These are phyloP conservation scores for Leccinellum albellum DNA, from an alignment of 768 basidiomycete genomes.

Conservation along the genomic window DNA sequence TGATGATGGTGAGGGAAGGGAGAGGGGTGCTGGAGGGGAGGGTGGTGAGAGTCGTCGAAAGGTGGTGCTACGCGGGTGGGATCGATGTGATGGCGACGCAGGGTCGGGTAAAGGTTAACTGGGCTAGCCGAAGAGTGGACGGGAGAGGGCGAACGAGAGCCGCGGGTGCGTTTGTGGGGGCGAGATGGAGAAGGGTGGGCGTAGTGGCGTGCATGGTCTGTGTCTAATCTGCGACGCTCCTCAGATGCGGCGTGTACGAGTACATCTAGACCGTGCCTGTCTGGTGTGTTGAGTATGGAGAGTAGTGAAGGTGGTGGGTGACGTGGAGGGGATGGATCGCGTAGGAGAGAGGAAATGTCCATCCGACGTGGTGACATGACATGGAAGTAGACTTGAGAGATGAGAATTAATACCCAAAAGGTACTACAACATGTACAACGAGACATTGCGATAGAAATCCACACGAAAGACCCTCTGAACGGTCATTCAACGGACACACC, in stretches of 20 bases:
- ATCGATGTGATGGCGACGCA: constrained; percentile 20
- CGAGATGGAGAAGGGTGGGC: too few species aligned
- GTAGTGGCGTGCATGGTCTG: constrained; percentile 22
- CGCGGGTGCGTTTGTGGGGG: constrained; percentile 25
- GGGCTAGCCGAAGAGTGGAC: constrained; percentile 20
- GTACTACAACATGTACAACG: constrained; percentile 62
- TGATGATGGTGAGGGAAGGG: constrained; percentile 17
- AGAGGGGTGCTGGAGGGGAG: constrained; percentile 9
- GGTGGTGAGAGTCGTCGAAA: constrained; percentile 9
- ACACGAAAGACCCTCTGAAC: constrained; percentile 61
- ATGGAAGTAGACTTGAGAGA: not conserved
- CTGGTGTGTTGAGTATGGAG: constrained; percentile 20
- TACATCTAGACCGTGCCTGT: constrained; percentile 48
- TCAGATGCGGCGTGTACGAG: constrained; percentile 70
- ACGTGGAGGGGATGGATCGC: constrained; percentile 27
- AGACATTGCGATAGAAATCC: constrained; percentile 81
- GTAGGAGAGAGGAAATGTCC: constrained; percentile 73
- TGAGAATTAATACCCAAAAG: not conserved
- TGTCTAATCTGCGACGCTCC: constrained; percentile 46
- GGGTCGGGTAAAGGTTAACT: constrained; percentile 18
- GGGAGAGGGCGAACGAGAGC: constrained; percentile 12
- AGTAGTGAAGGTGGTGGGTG: constrained; percentile 18
- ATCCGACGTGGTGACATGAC: constrained; percentile 64
- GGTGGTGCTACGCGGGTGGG: constrained; percentile 6
- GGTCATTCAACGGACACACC: constrained; percentile 51